Base-by-base conservation (phyloP, 495 filamentous ascomycete genomes). In the Penicillium macrosclerotiorum region DNA sequence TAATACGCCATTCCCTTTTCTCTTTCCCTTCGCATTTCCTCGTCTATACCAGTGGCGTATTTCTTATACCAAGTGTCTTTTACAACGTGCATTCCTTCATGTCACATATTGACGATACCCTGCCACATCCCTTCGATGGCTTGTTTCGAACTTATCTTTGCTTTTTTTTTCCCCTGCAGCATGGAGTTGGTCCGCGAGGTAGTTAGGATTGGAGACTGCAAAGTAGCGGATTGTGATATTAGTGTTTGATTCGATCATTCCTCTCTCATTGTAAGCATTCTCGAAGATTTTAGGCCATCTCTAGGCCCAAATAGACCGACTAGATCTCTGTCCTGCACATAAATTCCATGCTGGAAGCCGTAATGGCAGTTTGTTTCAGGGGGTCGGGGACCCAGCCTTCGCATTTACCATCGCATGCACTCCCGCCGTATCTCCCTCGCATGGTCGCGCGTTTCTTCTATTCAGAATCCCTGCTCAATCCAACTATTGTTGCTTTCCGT, bases 81-180 rank as follows among this genome's bases (percentile, higher is more conserved):
- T 39, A 22, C 39, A 25, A 27, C 14, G 27, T 47, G 43, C 43
- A 42, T 45, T 45, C 43, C 36, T 42, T 38, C 23, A 42, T 59
- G 52, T 49, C 51, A 59, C 42, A 52, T 52, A 49, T 47, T 55
- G 57, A 54, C 59, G 59, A 63, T 63, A 63, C 59, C 59, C 59
- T 54, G 38, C 53, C 53, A 52, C 47, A 42, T 35, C 14, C 3
- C 38, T 41, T 14, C 38, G 25, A 47, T 57, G 54, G 50, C 31
- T 38, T 43, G 46, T 54, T 54, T 46, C 37, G 31, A 49, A n/a
- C 16, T 16, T 26, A 16, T 19, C 18, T n/a, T 29, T 38, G 9
- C 13, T 17, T 33, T 3, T 20, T 20, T 20, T 29, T 29, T 19
- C 14, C 3, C 13, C 22, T 43, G 40, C 35, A 41, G 48, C 46